These are phyloP conservation scores for Pyrus betulifolia DNA, from an alignment of 306 rosid genomes.

Conservation along the genomic window DNA sequence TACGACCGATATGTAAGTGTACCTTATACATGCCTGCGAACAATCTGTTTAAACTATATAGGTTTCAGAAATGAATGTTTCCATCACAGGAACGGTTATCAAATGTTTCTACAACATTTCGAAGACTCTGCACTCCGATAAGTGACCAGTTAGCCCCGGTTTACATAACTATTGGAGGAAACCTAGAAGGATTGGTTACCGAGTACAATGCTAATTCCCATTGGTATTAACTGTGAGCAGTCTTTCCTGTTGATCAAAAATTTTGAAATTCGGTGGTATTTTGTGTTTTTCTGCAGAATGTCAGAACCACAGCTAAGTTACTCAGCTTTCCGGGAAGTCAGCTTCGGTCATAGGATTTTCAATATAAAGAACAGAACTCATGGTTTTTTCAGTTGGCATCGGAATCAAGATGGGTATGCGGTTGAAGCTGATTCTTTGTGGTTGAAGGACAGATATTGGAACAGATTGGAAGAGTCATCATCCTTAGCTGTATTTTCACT, in stretches of 20 bases:
- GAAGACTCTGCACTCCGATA: slow-evolving; percentile 43
- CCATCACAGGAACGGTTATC: slow-evolving; percentile 57
- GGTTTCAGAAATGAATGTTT: not conserved
- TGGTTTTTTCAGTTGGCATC: slow-evolving; percentile 54
- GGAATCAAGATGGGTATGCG: slow-evolving; percentile 56
- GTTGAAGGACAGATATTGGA: slow-evolving; percentile 49
- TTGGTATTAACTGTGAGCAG: not conserved
- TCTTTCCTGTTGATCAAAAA: not conserved
- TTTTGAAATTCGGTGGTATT: not conserved
- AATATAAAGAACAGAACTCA: slow-evolving; percentile 60
- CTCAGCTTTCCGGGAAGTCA: slow-evolving; percentile 69
- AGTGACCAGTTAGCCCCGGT: slow-evolving; percentile 48
- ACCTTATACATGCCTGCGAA: not conserved
- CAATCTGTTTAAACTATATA: not conserved
- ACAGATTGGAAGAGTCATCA: not conserved
- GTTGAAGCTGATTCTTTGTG: slow-evolving; percentile 62
- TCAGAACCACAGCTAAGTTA: slow-evolving; percentile 74
- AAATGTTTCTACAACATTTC: slow-evolving; percentile 43
- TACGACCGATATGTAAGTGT: slow-evolving; percentile 66
- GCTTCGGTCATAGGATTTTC: slow-evolving; percentile 67
- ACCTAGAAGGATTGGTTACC: slow-evolving; percentile 61
- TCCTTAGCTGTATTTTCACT: not conserved
- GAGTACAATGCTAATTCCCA: slow-evolving; percentile 24
- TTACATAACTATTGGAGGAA: slow-evolving; percentile 78
- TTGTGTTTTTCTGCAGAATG: slow-evolving; percentile 36